phyloP scores from a whole-genome alignment of 164 flowering plant genomes.

The Aristolochia fimbriata region DNA sequence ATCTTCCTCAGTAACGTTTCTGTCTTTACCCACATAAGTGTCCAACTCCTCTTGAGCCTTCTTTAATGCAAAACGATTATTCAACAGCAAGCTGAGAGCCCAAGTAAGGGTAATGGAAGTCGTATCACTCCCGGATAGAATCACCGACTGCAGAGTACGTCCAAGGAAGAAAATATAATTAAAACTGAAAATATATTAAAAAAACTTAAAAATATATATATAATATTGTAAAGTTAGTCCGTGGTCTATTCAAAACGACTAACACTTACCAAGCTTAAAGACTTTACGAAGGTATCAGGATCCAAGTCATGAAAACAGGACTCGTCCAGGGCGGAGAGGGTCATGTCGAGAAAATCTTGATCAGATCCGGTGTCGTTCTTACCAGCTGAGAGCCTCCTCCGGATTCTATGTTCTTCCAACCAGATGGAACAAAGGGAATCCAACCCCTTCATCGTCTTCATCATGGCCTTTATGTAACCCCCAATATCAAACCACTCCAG shows the following conservation, averaged over 20 bases:
- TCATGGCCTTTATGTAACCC: constrained; percentile 1
- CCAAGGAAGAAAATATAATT: no score
- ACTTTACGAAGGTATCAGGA: constrained; percentile 1
- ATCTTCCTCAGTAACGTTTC: no score
- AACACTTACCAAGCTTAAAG: no score
- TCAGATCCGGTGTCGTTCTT: background rate
- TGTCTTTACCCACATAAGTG: no score
- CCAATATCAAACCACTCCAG: constrained; percentile 5
- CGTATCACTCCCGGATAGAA: background rate
- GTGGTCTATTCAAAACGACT: no score
- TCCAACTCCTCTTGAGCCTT: no score
- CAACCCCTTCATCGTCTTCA: background rate
- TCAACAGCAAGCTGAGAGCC: no score
- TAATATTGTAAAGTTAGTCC: constrained; percentile 2
- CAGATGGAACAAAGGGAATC: background rate
- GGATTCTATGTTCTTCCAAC: constrained; percentile 5
- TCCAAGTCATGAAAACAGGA: background rate
- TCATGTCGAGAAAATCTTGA: constrained; percentile 6
- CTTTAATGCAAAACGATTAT: no score
- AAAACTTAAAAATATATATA: background rate
- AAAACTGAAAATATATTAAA: no score
- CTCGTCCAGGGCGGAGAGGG: constrained; percentile 5
- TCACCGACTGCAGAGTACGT: background rate
- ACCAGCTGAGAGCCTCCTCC: background rate
- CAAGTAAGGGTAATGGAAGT: background rate